Conservation (phyloP, 345 rosid genomes). For the Excoecaria agallocha region DNA sequence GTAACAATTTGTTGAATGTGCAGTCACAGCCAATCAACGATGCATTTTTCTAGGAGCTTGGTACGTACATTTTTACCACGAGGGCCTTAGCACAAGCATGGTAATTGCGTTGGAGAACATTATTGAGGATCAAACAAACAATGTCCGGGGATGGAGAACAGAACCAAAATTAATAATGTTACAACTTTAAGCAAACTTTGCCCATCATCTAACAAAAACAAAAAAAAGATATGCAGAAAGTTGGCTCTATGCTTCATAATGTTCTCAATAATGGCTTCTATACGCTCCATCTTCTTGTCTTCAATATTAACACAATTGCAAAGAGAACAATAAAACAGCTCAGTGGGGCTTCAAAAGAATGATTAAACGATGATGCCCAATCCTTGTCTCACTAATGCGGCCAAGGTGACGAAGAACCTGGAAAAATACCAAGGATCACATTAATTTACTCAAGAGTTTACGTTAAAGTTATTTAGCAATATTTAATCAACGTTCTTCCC, state of each 20-base stretch:
- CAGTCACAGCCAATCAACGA: background rate
- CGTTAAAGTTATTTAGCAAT: background rate
- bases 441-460: background rate
- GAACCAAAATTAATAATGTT: too few relatives aligned
- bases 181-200: too few relatives aligned
- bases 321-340: constrained; percentile 10
- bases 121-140: too few relatives aligned
- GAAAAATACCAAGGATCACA: constrained; percentile 17
- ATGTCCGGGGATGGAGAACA: too few relatives aligned
- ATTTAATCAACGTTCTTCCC: too few relatives aligned
- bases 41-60: background rate
- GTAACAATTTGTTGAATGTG: background rate
- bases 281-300: too few relatives aligned
- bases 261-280: too few relatives aligned
- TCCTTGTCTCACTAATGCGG: constrained; percentile 71
- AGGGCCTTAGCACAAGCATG: background rate
- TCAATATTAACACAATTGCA: background rate
- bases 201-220: background rate
- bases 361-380: constrained; percentile 70
- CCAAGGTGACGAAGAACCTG: constrained; percentile 95
- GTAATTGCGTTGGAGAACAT: too few relatives aligned
- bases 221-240: background rate
- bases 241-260: too few relatives aligned
- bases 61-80: background rate
- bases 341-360: constrained; percentile 68